These are phyloP conservation scores for Phytophthora brassicae DNA, from an alignment of 352 stramenopile genomes.

Conservation along the genomic window DNA sequence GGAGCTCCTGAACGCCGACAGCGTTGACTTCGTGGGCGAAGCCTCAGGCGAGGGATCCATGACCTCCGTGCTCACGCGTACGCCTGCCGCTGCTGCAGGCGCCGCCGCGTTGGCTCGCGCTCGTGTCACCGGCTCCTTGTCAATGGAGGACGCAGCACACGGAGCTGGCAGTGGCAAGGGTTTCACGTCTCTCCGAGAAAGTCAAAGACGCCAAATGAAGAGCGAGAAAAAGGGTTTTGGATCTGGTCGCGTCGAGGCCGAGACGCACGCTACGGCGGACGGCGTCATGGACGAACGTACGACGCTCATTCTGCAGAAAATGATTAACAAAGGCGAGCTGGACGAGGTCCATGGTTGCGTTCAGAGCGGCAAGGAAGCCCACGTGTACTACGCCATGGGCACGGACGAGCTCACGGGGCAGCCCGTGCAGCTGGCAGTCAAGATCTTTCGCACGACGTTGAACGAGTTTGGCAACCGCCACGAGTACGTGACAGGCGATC, in stretches of 20 bases:
- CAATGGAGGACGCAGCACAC: constrained; percentile 43
- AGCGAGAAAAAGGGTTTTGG: constrained; percentile 59
- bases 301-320: constrained; percentile 67
- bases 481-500: constrained; percentile 84
- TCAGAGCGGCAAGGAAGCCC: constrained; percentile 81
- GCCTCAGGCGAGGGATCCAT: constrained; percentile 16
- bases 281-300: constrained; percentile 80
- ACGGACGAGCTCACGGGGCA: constrained; percentile 48
- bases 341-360: constrained; percentile 76
- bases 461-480: constrained; percentile 83
- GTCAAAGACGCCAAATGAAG: constrained; percentile 52
- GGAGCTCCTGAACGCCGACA: constrained; percentile 47
- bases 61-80: constrained; percentile 27
- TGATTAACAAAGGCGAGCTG: constrained; percentile 69
- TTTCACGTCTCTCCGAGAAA: constrained; percentile 62
- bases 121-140: constrained; percentile 32
- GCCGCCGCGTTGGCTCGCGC: constrained; percentile 23
- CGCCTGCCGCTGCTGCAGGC: constrained; percentile 17
- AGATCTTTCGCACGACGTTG: constrained; percentile 87
- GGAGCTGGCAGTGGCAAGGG: constrained; percentile 43
- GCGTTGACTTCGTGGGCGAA: constrained; percentile 24
- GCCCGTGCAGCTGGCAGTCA: constrained; percentile 51
- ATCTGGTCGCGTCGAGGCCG: constrained; percentile 47
- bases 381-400: constrained; percentile 75
- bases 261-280: constrained; percentile 62